A percentile compares a stretch with the other conserved stretches of the same genome.
These are phyloP conservation scores for Panaeolus cyanescens DNA, from an alignment of 768 basidiomycete genomes.

Conservation along the genomic window DNA sequence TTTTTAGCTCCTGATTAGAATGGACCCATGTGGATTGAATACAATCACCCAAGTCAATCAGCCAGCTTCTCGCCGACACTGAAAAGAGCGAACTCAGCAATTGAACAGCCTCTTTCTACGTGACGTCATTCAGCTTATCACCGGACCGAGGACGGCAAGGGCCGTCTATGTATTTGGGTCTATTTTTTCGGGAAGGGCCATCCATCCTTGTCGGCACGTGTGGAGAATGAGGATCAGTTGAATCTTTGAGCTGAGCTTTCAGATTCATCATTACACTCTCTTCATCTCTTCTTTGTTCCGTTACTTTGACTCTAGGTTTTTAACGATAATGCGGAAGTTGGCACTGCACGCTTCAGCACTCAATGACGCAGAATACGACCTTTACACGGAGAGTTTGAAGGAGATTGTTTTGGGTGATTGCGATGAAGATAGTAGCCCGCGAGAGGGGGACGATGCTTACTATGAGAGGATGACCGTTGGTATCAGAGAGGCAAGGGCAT, in stretches of 20 bases:
- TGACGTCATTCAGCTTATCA: not conserved
- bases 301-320: too few species aligned
- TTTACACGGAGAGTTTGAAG: constrained; percentile 63
- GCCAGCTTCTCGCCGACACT: not conserved
- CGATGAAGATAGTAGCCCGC: constrained; percentile 18
- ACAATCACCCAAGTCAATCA: too few species aligned
- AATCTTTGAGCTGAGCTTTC: not conserved
- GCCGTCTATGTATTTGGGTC: not conserved
- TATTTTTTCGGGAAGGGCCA: not conserved
- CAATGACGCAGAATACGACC: constrained; percentile 67
- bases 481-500: constrained; percentile 70
- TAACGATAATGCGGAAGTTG: constrained; percentile 56
- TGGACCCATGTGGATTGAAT: too few species aligned
- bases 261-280: not conserved
- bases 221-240: not conserved
- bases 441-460: constrained; percentile 42
- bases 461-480: constrained; percentile 58
- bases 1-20: too few species aligned
- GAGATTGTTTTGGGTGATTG: constrained; percentile 47
- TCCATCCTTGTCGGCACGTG: too few species aligned
- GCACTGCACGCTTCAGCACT: constrained; percentile 76
- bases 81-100: not conserved
- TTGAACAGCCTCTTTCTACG: not conserved
- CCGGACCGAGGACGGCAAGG: not conserved
- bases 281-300: too few species aligned